Conservation (phyloP, 768 basidiomycete genomes). For the Gyrodon lividus region DNA sequence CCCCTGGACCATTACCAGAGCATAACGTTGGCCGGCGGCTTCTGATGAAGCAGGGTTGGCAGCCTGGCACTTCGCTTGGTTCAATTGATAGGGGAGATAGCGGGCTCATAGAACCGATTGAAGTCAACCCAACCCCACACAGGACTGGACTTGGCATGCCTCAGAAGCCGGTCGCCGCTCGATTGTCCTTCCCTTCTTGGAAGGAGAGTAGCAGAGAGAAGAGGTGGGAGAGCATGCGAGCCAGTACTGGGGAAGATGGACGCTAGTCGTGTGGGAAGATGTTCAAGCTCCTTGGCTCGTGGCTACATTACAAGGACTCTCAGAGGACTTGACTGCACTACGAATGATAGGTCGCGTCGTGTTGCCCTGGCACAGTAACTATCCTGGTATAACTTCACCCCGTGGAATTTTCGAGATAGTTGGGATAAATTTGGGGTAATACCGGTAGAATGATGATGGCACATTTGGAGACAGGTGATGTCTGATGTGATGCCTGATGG, state of each 20-base stretch:
- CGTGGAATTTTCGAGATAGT: neutral
- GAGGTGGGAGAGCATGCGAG: constrained; percentile 35
- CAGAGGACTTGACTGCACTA: neutral
- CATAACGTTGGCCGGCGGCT: constrained; percentile 69
- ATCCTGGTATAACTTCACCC: neutral
- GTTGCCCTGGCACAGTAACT: neutral
- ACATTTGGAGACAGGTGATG: neutral
- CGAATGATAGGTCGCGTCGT: neutral
- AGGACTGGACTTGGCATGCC: constrained; percentile 59
- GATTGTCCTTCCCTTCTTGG: constrained; percentile 32
- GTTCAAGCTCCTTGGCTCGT: neutral
- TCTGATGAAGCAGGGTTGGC: constrained; percentile 75
- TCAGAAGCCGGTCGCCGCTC: constrained; percentile 13
- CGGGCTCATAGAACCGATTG: constrained; percentile 57
- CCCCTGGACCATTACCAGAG: constrained; percentile 48
- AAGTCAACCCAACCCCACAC: constrained; percentile 41
- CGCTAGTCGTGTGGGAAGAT: neutral
- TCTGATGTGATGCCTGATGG: neutral
- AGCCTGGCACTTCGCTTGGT: constrained; percentile 52
- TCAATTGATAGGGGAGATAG: constrained; percentile 3
- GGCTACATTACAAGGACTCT: neutral
- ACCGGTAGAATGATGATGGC: neutral
- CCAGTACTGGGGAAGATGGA: neutral
- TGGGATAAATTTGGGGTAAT: neutral
- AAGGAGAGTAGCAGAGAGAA: constrained; percentile 40